Evolutionary conservation across 495 filamentous ascomycete species (phyloP), one percentile per base, ranked within the genome.

Genomic region (Durotheca rogersii): DNA sequence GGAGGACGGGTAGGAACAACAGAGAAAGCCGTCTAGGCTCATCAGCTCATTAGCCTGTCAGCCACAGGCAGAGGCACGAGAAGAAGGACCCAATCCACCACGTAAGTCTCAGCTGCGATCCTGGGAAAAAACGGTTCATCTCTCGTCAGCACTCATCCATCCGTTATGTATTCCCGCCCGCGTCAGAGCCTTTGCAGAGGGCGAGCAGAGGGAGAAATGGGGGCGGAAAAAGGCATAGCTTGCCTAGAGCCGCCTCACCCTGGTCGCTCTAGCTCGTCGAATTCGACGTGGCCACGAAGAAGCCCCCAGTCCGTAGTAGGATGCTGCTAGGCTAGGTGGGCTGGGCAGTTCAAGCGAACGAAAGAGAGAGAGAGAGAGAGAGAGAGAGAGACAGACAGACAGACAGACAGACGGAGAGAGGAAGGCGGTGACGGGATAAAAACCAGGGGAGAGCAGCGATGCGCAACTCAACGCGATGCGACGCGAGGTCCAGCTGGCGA

Each of bases 121-220:
- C 34, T 47, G 33, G n/a, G n/a, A n/a, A n/a, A 59, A 50, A 47
- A 50, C 46, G 31, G 31, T n/a, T 14, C 56, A 33, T 46, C 50
- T 59, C 56, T 54, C 41, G 55, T 54, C 50, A 59, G 50, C 50
- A 53, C 31, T 25, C 25, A 17, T 47, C 45, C 41, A 40, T 34
- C n/a, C n/a, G n/a, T 48, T 47, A 17, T 48, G 33, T 47, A 32
- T 47, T 16, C 14, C 45, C 27, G 37, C 20, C 25, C 14, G 4
- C 37, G 41, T 41, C 44, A 38, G 17, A 43, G 9, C 14, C 38
- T 45, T 4, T n/a, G 30, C 31, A 19, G 51, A 35, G 11, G 29
- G 20, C 6, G 30, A 25, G 38, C 10, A 30, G 15, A 40, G 6
- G n/a, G n/a, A 33, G 19, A 17, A 12, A 38, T 25, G 10, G 10